These are phyloP conservation scores for Moesziomyces aphidis DNA, from an alignment of 1,284 basidiomycete genomes.

Conservation along the genomic window DNA sequence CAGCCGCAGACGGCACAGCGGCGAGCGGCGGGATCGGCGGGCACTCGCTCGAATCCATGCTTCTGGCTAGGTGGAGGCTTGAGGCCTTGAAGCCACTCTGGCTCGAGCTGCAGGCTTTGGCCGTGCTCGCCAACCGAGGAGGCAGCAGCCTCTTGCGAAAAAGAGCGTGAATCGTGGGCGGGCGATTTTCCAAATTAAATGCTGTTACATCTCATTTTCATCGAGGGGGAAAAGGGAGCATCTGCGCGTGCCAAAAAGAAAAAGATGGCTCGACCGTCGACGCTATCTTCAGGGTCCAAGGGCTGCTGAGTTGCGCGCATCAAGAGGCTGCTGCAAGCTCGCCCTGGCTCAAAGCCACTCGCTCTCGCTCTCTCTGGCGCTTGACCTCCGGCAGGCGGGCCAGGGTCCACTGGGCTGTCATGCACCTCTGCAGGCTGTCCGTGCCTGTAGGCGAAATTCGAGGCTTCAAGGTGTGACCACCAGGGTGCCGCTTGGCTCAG, in stretches of 20 bases:
- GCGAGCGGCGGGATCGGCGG: background rate
- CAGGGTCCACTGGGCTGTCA: too few relatives aligned
- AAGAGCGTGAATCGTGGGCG: background rate
- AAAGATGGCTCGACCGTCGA: background rate
- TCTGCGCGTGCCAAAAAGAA: background rate
- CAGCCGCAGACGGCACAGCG: background rate
- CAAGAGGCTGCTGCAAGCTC: too few relatives aligned
- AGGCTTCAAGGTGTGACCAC: too few relatives aligned
- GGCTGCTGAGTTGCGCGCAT: background rate
- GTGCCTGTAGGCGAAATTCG: too few relatives aligned
- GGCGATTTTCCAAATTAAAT: background rate
- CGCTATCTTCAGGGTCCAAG: background rate
- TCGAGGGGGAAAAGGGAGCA: too few relatives aligned
- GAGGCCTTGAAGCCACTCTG: too few relatives aligned
- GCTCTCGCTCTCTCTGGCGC: too few relatives aligned
- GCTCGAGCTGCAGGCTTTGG: background rate
- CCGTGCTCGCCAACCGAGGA: background rate
- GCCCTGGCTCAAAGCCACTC: too few relatives aligned
- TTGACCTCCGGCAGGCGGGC: too few relatives aligned
- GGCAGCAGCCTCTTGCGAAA: background rate
- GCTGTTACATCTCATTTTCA: background rate
- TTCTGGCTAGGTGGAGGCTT: background rate
- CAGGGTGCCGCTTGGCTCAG: too few relatives aligned
- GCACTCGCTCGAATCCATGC: too few relatives aligned
- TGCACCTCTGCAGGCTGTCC: too few relatives aligned